Percentiles rank a stretch among this genome's conserved stretches.
Conservation (phyloP, 345 rosid genomes). For the Salix purpurea region DNA sequence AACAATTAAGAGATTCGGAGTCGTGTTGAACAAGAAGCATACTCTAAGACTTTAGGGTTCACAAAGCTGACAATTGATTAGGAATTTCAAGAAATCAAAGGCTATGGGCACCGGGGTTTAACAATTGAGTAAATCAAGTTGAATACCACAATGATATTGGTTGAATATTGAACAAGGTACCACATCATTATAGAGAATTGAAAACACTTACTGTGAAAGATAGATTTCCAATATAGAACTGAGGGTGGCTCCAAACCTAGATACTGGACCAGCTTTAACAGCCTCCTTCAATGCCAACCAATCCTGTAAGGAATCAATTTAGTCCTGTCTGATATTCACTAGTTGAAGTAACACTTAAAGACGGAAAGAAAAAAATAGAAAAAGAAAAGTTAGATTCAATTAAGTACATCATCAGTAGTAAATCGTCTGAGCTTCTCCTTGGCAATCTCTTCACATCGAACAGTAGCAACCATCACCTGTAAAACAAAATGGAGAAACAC, state of each 20-base stretch:
- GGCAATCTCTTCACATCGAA: slow-evolving; percentile 38
- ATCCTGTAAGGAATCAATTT: too few species aligned
- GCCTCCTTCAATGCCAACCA: too few species aligned
- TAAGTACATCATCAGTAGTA: slow-evolving; percentile 24
- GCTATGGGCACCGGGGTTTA: neutral
- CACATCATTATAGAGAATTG: too few species aligned
- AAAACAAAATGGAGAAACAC: slow-evolving; percentile 1
- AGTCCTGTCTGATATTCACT: neutral
- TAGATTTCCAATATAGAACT: too few species aligned
- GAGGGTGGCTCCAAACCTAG: too few species aligned
- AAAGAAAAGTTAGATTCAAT: neutral
- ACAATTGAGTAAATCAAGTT: too few species aligned
- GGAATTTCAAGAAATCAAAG: too few species aligned
- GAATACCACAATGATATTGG: too few species aligned
- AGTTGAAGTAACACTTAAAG: neutral
- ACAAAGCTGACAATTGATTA: neutral
- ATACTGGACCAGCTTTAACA: too few species aligned
- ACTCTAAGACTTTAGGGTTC: neutral
- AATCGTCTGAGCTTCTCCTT: slow-evolving; percentile 25
- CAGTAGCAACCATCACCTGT: slow-evolving; percentile 38
- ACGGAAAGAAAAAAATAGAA: too few species aligned
- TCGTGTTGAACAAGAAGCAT: neutral
- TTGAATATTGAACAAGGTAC: too few species aligned
- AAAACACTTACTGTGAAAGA: too few species aligned
- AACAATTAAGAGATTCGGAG: neutral